A percentile compares a stretch with the other conserved stretches of the same genome.
These are phyloP conservation scores for Sorghum bicolor DNA, from an alignment of 176 grass and related monocot genomes.

Conservation along the genomic window Sorghum_bicolor_NCBIv3 NC_012871.2:70673001-70673500, in stretches of 20 bases:
- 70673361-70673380: too few relatives aligned
- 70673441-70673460: not conserved
- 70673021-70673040: too few relatives aligned
- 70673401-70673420: not conserved
- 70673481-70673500: not conserved
- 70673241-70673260: too few relatives aligned
- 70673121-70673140: not conserved
- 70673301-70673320: not conserved
- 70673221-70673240: not conserved
- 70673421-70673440: not conserved
- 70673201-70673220: not conserved
- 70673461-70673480: not conserved
- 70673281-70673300: not conserved
- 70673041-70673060: not conserved
- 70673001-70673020: not conserved
- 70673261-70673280: not conserved
- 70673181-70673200: not conserved
- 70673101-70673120: not conserved
- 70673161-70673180: not conserved
- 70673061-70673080: not conserved
- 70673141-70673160: not conserved
- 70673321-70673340: too few relatives aligned
- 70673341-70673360: too few relatives aligned
- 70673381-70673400: not conserved
- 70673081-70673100: not conserved